Evolutionary conservation across 495 filamentous ascomycete species (phyloP).

Genomic region (Margaritispora aquatica): DNA sequence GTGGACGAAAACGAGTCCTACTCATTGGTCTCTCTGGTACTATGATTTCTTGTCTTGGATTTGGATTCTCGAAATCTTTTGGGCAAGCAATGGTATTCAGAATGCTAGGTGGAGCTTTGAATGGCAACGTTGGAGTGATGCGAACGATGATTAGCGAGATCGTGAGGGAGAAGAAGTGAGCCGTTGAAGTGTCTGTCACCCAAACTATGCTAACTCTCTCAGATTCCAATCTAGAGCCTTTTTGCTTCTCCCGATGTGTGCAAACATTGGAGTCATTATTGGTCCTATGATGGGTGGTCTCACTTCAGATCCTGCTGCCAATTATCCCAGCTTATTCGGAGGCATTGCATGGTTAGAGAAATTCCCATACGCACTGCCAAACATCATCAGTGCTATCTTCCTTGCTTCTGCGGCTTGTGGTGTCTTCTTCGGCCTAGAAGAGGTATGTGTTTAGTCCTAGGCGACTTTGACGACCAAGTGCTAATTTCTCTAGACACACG

Average conservation of each 20-base stretch:
- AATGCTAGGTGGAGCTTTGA: conserved; percentile 67
- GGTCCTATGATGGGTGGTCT: conserved; percentile 72
- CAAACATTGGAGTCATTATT: conserved; percentile 72
- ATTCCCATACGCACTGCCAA: conserved; percentile 72
- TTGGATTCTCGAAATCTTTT: conserved; percentile 70
- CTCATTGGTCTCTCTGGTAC: conserved; percentile 71
- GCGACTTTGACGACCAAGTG: not conserved
- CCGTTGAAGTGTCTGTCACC: conserved; percentile 23
- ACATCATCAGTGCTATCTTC: conserved; percentile 65
- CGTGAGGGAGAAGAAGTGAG: conserved; percentile 57
- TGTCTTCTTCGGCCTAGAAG: conserved; percentile 64
- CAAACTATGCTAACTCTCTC: conserved; percentile 58
- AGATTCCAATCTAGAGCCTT: conserved; percentile 77
- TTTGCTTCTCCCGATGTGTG: conserved; percentile 73
- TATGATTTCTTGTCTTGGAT: conserved; percentile 65
- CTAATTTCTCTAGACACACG: conserved; percentile 41
- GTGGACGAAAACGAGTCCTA: conserved; percentile 71
- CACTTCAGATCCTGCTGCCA: conserved; percentile 66
- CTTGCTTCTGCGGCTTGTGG: conserved; percentile 46
- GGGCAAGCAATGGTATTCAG: conserved; percentile 68
- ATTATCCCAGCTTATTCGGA: conserved; percentile 63
- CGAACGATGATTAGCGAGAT: conserved; percentile 75
- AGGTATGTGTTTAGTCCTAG: conserved; percentile 44
- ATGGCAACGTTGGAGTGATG: conserved; percentile 79
- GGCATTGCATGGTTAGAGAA: conserved; percentile 58